A percentile compares a stretch with the other conserved stretches of the same genome.
Conservation (phyloP, 208 protist species). For the Wallacemonas sp. region DNA sequence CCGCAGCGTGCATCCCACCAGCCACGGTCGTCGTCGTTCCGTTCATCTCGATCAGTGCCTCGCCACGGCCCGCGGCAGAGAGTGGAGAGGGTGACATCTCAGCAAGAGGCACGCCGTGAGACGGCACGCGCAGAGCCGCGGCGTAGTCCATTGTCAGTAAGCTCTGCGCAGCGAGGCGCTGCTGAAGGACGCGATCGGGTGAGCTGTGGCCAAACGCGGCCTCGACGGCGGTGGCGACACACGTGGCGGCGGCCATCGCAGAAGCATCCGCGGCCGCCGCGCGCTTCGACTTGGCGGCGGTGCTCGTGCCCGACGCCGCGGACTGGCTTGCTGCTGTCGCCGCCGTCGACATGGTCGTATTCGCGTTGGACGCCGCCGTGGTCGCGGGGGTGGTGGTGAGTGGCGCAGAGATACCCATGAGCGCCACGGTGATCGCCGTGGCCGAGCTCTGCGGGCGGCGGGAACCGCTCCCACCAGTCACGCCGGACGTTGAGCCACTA, state of each 20-base stretch:
- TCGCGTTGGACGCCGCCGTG: background rate
- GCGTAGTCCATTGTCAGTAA: conserved; percentile 5
- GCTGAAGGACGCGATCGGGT: background rate
- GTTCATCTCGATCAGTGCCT: background rate
- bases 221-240: background rate
- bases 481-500: conserved; percentile 15
- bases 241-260: background rate
- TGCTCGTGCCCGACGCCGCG: too few species aligned
- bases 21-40: background rate
- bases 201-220: background rate
- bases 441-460: background rate
- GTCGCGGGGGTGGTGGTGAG: background rate
- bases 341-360: background rate
- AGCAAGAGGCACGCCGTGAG: background rate
- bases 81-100: conserved; percentile 2
- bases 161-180: conserved; percentile 1
- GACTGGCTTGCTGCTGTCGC: background rate
- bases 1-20: background rate
- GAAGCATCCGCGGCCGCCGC: background rate
- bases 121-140: background rate
- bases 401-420: background rate
- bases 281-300: background rate
- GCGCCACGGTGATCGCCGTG: background rate
- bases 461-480: too few species aligned
- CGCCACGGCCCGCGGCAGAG: conserved; percentile 1